These are phyloP conservation scores for Saccharomyces hybrid DNA, from an alignment of 1,139 yeast genomes.

Conservation along the genomic window DNA sequence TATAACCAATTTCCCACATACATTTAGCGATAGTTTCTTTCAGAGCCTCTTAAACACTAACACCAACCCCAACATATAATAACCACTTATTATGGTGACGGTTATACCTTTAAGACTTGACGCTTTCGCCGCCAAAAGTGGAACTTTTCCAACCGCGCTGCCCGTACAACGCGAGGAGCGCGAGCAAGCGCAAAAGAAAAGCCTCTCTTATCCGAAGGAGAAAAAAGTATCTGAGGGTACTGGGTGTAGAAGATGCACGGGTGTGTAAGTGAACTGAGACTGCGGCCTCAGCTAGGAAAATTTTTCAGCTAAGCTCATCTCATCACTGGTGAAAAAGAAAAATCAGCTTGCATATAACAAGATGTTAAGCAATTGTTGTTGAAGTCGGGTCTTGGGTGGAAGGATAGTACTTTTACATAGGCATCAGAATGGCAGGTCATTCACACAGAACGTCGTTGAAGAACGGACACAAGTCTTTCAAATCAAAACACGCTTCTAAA, in stretches of 20 bases:
- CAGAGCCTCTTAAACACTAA: neutral
- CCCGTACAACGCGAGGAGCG: neutral
- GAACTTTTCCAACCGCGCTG: neutral
- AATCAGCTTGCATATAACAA: too few species aligned
- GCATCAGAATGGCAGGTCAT: conserved; percentile 53
- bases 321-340: conserved; percentile 4
- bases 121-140: neutral
- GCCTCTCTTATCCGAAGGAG: too few species aligned
- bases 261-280: neutral
- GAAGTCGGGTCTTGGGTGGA: neutral
- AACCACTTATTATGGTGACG: neutral
- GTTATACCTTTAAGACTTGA: neutral
- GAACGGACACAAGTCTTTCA: conserved; percentile 81
- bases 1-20: conserved; percentile 9
- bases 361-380: neutral
- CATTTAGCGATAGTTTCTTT: conserved; percentile 16
- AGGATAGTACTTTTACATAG: neutral
- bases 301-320: conserved; percentile 15
- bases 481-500: conserved; percentile 86
- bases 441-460: conserved; percentile 79
- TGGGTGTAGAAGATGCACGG: conserved; percentile 2
- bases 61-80: neutral
- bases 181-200: too few species aligned
- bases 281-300: conserved; percentile 6
- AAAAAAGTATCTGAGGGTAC: neutral